Base-by-base conservation (phyloP, 1,284 basidiomycete genomes). In the Mrakiaceae sp. region DNA sequence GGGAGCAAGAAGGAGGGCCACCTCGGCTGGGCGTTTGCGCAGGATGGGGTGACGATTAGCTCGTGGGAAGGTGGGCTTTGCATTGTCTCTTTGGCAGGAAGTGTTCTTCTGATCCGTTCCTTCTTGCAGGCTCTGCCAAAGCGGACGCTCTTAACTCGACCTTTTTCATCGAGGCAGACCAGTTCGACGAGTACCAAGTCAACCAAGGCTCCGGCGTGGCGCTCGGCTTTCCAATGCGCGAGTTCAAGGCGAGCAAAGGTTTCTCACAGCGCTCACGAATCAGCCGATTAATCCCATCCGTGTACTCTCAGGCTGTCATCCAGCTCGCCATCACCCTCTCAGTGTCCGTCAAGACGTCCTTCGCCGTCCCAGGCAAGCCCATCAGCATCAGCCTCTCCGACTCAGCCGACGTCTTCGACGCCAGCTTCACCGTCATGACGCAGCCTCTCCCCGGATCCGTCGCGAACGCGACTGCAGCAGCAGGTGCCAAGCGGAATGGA, bases 151-250 rank as follows among this genome's bases (percentile, higher is more conserved):
- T 64, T 9, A 42, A 42, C n/a, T 60, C 63, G 2, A 58, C 54
- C 14, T 59, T 60, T 48, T 42, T 44, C 3, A 58, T 64, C 46
- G 46, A 49, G 8, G 16, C 52, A 7, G 52, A 64, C 12, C 58
- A 59, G 46, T 64, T 64, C 14, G 58, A 60, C n/a, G 44, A 48
- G 42, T 64, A 43, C 58, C 60, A 59, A 47, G 52, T 60, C 39
- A 27, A 58, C 27, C 55, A 40, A n/a, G 47, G 44, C 46, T 54
- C 50, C 6, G 39, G 44, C 51, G 56, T 59, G 27, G 47, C 58
- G 4, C 43, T 64, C 47, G 63, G 63, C 0, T 59, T 64, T 11
- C 63, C 63, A 1, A 64, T 64, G 63, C 44, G 58, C n/a, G 63
- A 64, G 53, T 60, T 64, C 63, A 64, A 64, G 46, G 63, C 55